Conservation (phyloP, 2,329 filamentous ascomycete species). For the Arthrinium puccinioides region DNA sequence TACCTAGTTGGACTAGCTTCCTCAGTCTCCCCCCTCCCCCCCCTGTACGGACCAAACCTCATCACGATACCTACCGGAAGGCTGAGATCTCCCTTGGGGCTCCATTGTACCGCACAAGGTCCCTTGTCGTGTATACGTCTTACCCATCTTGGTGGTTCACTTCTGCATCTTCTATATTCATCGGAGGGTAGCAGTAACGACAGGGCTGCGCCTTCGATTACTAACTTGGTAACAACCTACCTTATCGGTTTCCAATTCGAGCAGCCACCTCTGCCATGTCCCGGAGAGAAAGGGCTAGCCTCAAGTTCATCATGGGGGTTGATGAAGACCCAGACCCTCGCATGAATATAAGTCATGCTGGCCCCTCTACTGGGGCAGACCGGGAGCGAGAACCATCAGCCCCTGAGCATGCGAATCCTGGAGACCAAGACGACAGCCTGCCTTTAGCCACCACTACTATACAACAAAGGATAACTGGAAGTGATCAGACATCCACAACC, state of each 20-base stretch:
- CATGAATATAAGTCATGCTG: conserved; percentile 38
- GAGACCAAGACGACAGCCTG: conserved; percentile 24
- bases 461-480: too few species aligned
- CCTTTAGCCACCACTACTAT: conserved; percentile 17
- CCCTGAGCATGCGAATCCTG: conserved; percentile 32
- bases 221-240: conserved; percentile 20
- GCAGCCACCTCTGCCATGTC: conserved; percentile 32
- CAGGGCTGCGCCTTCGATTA: conserved; percentile 24
- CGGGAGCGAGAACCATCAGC: conserved; percentile 28
- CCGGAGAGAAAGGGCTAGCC: conserved; percentile 30
- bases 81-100: conserved; percentile 27
- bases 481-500: conserved; percentile 14
- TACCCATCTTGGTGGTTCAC: conserved; percentile 18
- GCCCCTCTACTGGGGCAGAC: conserved; percentile 28
- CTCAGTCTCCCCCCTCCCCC: too few species aligned
- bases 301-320: conserved; percentile 51
- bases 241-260: conserved; percentile 36
- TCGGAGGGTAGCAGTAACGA: conserved; percentile 12
- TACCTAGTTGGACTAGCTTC: too few species aligned
- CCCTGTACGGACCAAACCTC: not conserved
- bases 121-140: conserved; percentile 19
- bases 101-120: conserved; percentile 21
- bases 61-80: conserved; percentile 21
- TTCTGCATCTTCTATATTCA: conserved; percentile 21
- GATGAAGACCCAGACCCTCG: conserved; percentile 37